Evolutionary conservation across 169 alveolate species (phyloP), one percentile per base, ranked within the genome.

Genomic region (Babesia ovis): DNA sequence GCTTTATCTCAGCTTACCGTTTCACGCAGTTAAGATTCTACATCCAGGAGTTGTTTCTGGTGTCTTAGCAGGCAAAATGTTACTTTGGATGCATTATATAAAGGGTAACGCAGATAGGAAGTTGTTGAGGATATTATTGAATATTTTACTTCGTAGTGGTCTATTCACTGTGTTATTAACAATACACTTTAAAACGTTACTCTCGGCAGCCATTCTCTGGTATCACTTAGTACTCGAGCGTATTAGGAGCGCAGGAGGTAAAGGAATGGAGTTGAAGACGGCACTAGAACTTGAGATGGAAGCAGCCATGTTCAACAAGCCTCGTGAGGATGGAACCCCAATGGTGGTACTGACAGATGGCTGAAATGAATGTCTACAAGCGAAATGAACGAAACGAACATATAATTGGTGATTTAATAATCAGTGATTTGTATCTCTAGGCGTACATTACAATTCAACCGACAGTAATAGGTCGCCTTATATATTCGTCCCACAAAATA

Each of bases 241-340:
- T 25, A 68, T 77, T 14, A 51, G 85, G n/a, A 22, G 59, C 9
- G 71, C 35, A 6, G 66, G 66, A 0, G 85, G 85, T 0, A 68
- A 45, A 2, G 85, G 79, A 18, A 0, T 20, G 23, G 81, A 77
- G 43, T 14, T 23, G 41, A 77, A 77, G 43, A 42, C 82, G 11
- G 85, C 85, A 0, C 18, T 48, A 3, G 81, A 57, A 25, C 41
- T 77, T 5, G 81, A 77, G 41, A 54, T 56, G 70, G 80, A 77
- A 35, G 37, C 71, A 27, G 41, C 45, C n/a, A n/a, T n/a, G n/a
- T n/a, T n/a, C n/a, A n/a, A n/a, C n/a, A n/a, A n/a, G n/a, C n/a
- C n/a, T n/a, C n/a, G n/a, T n/a, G n/a, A n/a, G n/a, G n/a, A n/a
- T n/a, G n/a, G n/a, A n/a, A n/a, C n/a, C n/a, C n/a, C n/a, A n/a